Conservation (phyloP, 495 filamentous ascomycete genomes). For the Daldinia caldariorum region DNA sequence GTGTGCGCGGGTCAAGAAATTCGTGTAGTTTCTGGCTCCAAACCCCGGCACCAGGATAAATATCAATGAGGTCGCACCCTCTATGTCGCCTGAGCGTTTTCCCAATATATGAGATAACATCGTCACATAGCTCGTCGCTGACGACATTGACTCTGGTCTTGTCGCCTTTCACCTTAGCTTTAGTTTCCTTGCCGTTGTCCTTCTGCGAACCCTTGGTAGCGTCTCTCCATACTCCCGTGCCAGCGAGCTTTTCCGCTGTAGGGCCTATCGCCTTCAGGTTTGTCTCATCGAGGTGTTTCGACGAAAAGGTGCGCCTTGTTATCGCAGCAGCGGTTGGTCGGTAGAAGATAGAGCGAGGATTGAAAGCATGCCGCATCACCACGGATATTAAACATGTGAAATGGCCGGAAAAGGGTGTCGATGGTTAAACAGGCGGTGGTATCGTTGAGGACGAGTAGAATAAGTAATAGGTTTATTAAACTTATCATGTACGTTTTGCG, state of each 20-base stretch:
- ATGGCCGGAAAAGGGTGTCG: conserved; percentile 27
- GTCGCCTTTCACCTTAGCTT: conserved; percentile 25
- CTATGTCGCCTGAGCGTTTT: conserved; percentile 66
- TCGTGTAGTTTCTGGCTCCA: conserved; percentile 81
- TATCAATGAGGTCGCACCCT: conserved; percentile 83
- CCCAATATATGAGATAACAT: conserved; percentile 52
- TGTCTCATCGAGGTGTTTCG: conserved; percentile 15
- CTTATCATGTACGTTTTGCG: too few relatives aligned
- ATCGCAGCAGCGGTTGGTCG: neutral
- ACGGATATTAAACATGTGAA: conserved; percentile 45
- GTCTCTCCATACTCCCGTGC: conserved; percentile 26
- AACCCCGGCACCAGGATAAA: conserved; percentile 79
- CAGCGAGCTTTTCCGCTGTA: conserved; percentile 33
- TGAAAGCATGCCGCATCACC: conserved; percentile 34
- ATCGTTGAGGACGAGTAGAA: neutral
- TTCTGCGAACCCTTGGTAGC: neutral
- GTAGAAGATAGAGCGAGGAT: conserved; percentile 10
- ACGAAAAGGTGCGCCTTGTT: neutral
- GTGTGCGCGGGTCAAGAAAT: conserved; percentile 75
- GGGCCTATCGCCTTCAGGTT: conserved; percentile 16
- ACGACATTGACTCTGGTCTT: conserved; percentile 63
- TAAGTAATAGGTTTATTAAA: neutral
- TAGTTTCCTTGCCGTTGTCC: neutral
- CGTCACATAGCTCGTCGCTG: conserved; percentile 67
- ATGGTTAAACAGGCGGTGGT: neutral